Base-by-base conservation (phyloP, 192 early-diverging fungal genomes). In the Linnemannia schmuckeri region DNA sequence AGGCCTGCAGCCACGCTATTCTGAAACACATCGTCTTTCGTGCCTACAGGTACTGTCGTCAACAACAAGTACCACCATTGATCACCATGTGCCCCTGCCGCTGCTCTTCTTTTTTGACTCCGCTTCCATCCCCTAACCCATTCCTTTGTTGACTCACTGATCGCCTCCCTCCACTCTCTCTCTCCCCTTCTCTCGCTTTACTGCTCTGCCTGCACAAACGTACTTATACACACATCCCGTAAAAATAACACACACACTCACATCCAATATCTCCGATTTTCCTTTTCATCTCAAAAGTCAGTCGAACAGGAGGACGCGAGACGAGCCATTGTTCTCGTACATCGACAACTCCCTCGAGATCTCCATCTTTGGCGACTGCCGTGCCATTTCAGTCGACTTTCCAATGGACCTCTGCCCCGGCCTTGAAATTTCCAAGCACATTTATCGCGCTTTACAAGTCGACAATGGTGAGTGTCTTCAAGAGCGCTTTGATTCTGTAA, bases 311-410 rank as follows among this genome's bases (percentile, higher is more conserved):
- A 55, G 70, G 49, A 70, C 52, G 7, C 40, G 49, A 7, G 73
- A 79, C 42, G 89, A 89, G 15, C 83, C 88, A 24, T 91, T 95
- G 77, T 95, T 95, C 76, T 91, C 89, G 24, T 93, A 90, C 83
- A 95, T 94, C 24, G 94, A 95, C 73, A 95, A 95, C 84, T 88
- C 93, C 7, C 90, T 93, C 71, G 94, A 95, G 74, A 91, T 95
- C 0, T 94, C 94, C 20, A 93, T 95, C 78, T 89, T 95, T 57
- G 93, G 93, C 3, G 92, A 93, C 61, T 75, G 89, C 6, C 88
- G 90, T 2, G 85, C 89, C 0, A 92, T 94, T 72, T 83, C 88
- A 13, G 74, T 88, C 1, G 93, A 95, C 30, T 95, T 95, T 78
- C 55, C 44, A 3, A 80, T 81, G 66, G 71, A 74, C 12, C 57